phyloP scores from a whole-genome alignment of 306 rosid genomes.

The Pterocarpus santalinus region DNA sequence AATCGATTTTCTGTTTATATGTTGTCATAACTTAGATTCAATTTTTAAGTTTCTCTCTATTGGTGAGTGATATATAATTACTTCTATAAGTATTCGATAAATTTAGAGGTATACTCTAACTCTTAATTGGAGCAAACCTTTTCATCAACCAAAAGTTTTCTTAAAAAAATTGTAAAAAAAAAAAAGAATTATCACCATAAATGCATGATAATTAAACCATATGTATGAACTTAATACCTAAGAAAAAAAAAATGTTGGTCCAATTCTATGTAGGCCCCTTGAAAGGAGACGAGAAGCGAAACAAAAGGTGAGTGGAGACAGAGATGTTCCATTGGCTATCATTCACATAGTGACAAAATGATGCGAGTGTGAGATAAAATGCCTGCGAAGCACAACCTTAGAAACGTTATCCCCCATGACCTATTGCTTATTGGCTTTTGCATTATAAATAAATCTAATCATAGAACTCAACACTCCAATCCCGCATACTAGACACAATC shows the following conservation, averaged over 20 bases:
- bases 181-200: conserved; percentile 14
- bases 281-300: conserved; percentile 8
- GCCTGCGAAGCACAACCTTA: conserved; percentile 63
- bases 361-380: conserved; percentile 37
- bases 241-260: conserved; percentile 8
- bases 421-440: not conserved
- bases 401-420: conserved; percentile 61
- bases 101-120: no score
- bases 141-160: no score
- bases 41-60: no score
- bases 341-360: conserved; percentile 40
- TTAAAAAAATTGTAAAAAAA: not conserved
- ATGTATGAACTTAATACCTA: not conserved
- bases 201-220: conserved; percentile 28
- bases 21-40: no score
- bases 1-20: no score
- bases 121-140: no score
- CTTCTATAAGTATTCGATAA: no score
- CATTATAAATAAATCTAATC: conserved; percentile 32
- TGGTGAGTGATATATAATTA: no score
- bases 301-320: conserved; percentile 40
- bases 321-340: not conserved
- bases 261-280: conserved; percentile 29
- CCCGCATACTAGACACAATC: not conserved
- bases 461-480: conserved; percentile 19